Evolutionary conservation across 768 basidiomycete species (phyloP), one percentile per base, ranked within the genome.

Genomic region (Lentinula detonsa): DNA sequence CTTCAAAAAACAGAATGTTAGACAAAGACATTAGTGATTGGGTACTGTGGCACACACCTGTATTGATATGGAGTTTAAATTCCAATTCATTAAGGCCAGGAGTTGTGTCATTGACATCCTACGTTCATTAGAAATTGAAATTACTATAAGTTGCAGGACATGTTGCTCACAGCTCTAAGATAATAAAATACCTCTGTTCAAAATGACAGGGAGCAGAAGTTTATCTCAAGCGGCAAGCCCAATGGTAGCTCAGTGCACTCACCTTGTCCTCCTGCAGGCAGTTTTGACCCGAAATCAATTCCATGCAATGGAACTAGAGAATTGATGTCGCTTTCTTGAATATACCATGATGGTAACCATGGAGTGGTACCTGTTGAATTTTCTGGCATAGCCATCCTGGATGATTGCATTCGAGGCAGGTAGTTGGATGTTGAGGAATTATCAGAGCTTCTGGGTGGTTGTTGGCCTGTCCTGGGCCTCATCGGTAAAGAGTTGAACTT

Each of bases 261-360:
- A 42, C 42, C 16, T 15, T 15, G 42, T 42, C 15, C 42, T 42
- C 13, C 15, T 15, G 13, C 5, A 15, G 15, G 16, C 15, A 11
- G 13, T 15, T 42, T 16, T 42, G 23, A 23, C 37, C 45, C 18
- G 10, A 46, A 8, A 8, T 46, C 5, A 21, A 46, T 46, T 21
- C 18, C 45, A n/a, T 46, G n/a, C 45, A 46, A 46, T 6, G 45
- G 45, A 6, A 46, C 21, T 16, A 46, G 18, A 21, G 45, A 46
- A n/a, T 46, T 46, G 7, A 7, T 46, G 45, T 46, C 18, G 18
- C 45, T 46, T n/a, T 46, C 4, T 5, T 16, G 45, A 16, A 46
- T 23, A 21, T 46, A 21, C 18, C 4, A 4, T 37, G 37, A 8
- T 89, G 82, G 67, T 66, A 11, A 8, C 8, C 11, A 1, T 8